Evolutionary conservation across 352 stramenopile genomes (phyloP).

Genomic region (Phytophthora brassicae): DNA sequence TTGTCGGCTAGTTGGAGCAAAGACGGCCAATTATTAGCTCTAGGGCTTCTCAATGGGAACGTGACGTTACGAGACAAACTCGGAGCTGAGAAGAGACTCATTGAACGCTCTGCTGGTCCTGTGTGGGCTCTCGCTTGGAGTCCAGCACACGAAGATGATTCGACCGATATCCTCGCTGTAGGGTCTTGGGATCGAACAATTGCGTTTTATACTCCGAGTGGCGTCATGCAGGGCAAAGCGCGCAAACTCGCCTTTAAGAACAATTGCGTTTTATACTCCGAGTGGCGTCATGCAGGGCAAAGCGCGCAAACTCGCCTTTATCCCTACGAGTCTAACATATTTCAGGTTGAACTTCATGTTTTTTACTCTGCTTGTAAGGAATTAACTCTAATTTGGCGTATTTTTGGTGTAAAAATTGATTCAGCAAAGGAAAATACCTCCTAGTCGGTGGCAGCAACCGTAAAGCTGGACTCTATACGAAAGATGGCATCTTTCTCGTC

Average conservation of each 20-base stretch:
- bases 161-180: constrained; percentile 85
- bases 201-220: constrained; percentile 90
- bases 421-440: constrained; percentile 90
- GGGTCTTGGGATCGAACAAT: constrained; percentile 94
- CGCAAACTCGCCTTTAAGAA: constrained; percentile 93
- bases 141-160: constrained; percentile 73
- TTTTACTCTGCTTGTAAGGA: neutral
- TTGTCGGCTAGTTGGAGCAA: constrained; percentile 91
- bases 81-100: constrained; percentile 89
- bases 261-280: constrained; percentile 91
- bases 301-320: constrained; percentile 90
- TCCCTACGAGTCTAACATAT: constrained; percentile 90
- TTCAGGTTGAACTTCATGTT: constrained; percentile 51
- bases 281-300: constrained; percentile 85
- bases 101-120: constrained; percentile 77
- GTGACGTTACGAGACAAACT: constrained; percentile 92
- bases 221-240: constrained; percentile 84
- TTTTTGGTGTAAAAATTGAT: no score
- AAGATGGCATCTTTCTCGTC: constrained; percentile 78
- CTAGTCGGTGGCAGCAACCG: constrained; percentile 88
- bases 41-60: constrained; percentile 91
- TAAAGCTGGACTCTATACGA: constrained; percentile 89
- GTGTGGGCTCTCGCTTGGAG: constrained; percentile 90
- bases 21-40: constrained; percentile 90
- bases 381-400: neutral